These are phyloP conservation scores for Quercus tomentella DNA, from an alignment of 331 rosid species.

Conservation along the genomic window DNA sequence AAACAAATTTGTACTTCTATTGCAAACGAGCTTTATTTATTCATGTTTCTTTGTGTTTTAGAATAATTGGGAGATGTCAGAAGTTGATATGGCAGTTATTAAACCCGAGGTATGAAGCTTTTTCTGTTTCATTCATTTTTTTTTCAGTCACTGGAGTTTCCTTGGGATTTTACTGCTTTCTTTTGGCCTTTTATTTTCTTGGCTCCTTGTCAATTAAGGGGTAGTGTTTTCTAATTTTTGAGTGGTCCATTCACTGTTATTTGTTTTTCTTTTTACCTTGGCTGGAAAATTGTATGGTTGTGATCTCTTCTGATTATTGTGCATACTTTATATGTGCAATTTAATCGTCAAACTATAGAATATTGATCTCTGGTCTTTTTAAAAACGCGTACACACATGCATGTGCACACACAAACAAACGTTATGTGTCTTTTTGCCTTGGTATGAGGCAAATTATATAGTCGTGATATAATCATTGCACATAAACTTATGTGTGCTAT, in stretches of 20 bases:
- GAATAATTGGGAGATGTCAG: conserved; percentile 68
- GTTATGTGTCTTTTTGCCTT: not conserved
- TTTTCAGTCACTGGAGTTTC: conserved; percentile 6
- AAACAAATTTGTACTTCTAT: conserved; percentile 6
- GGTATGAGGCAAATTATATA: not conserved
- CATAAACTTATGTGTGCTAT: not conserved
- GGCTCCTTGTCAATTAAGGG: not conserved
- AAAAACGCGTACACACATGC: not conserved
- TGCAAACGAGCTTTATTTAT: conserved; percentile 4
- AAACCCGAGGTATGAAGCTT: conserved; percentile 79
- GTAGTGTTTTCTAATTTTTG: not conserved
- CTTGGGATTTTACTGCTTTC: not conserved
- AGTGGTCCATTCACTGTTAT: not conserved
- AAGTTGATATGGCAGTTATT: conserved; percentile 73
- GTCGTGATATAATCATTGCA: not conserved
- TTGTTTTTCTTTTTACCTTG: not conserved
- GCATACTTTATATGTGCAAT: not conserved
- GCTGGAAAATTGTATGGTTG: not conserved
- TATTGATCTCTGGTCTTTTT: not conserved
- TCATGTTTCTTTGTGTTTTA: not conserved
- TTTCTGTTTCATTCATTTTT: not conserved
- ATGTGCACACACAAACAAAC: not conserved
- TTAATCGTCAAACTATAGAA: not conserved
- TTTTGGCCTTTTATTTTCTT: not conserved
- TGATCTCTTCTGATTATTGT: not conserved